Base-by-base conservation (phyloP, 2,329 filamentous ascomycete genomes). In the Tolypocladium amazonense region DNA sequence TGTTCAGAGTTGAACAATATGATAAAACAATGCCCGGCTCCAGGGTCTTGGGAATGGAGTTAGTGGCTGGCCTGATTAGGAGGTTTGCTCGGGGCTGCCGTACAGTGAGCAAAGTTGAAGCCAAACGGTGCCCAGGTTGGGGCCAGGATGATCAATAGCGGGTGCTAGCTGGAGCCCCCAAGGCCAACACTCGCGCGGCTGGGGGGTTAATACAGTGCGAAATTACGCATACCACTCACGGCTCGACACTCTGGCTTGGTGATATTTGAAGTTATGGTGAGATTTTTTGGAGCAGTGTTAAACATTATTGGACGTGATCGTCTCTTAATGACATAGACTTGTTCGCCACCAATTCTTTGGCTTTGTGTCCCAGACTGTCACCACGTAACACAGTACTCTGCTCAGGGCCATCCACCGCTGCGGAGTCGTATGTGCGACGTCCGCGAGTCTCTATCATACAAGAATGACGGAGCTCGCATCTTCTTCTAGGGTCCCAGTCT, bases 1-100 rank as follows among this genome's bases (percentile, higher is more conserved):
- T 69, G 65, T 68, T 64, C 64, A 54, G 61, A 53, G 63, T 57
- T 63, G 67, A 67, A 70, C 68, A 69, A 70, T 58, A 57, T 58
- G 56, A 65, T 58, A 58, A 30, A 68, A 65, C 47, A 12, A 37
- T 23, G 50, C 20, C 20, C 11, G 50, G 2, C 30, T 12, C 23
- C n/a, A 4, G 9, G 18, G 50, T 23, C 20, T 37, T 3, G 30
- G 12, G n/a, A 30, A 53, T 7, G 9, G 50, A 5, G 30, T 30
- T 53, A 53, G 30, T 35, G 30, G 50, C 50, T 53, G 30, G 18
- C 11, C 20, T 18, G 9, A 23, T 53, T n/a, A 15, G 4, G 14
- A 20, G n/a, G 41, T n/a, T n/a, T n/a, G 20, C 41, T 23, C 41
- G 3, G n/a, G 41, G 39, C 39, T 8, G 39, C 12, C 15, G 38